A percentile compares a stretch with the other conserved stretches of the same genome.
phyloP scores from a whole-genome alignment of 345 rosid genomes.

The Melaleuca quinquenervia region DNA sequence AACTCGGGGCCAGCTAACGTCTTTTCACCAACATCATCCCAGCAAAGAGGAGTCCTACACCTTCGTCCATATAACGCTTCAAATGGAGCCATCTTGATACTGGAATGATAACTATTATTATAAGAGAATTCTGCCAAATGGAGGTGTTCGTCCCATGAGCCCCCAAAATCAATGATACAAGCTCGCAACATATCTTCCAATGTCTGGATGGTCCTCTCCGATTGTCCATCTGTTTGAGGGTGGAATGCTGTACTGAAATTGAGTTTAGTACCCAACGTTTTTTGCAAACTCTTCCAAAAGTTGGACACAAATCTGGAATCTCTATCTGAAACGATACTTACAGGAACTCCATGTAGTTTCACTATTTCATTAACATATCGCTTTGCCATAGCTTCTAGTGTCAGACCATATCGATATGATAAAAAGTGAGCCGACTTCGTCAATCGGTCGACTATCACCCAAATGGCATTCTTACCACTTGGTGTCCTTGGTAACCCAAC shows the following conservation, averaged over 20 bases:
- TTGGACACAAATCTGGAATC: background rate
- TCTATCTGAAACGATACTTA: background rate
- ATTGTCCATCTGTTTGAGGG: background rate
- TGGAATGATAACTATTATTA: background rate
- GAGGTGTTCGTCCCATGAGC: background rate
- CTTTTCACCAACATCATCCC: background rate
- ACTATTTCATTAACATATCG: background rate
- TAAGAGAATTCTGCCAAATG: background rate
- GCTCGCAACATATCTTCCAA: background rate
- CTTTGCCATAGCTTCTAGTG: background rate
- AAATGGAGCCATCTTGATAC: background rate
- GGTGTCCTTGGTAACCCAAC: background rate
- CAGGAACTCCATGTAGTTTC: background rate
- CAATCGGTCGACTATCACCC: background rate
- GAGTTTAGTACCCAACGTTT: background rate
- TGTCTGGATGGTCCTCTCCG: background rate
- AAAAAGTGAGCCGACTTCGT: constrained; percentile 3
- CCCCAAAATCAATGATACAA: background rate
- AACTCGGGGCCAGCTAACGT: background rate
- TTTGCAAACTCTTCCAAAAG: background rate
- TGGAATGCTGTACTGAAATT: background rate
- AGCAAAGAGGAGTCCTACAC: background rate
- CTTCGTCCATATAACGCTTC: background rate
- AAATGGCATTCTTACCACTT: background rate
- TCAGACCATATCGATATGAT: background rate